Base-by-base conservation (phyloP, 495 filamentous ascomycete genomes). In the Evernia prunastri region DNA sequence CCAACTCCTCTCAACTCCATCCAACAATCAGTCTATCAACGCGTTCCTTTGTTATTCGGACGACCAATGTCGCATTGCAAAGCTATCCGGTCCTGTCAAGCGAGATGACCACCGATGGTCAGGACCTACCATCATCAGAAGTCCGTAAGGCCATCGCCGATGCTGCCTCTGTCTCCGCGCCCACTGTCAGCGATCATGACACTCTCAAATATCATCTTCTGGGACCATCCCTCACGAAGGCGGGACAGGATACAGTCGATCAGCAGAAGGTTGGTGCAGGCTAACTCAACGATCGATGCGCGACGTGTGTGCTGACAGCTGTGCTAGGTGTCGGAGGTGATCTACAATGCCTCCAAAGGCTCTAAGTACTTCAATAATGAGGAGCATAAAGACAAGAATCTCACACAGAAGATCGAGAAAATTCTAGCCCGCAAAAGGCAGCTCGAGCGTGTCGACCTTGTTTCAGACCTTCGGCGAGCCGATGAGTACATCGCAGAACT, bases 301-400 rank as follows among this genome's bases (percentile, higher is more conserved):
- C 10, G 23, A 33, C 13, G 1, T 25, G 0, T n/a, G 17, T 35
- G 59, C 63, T 68, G 39, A 68, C n/a, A 12, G 4, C 37, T 42
- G 58, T 27, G 47, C 54, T 61, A 89, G 85, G 89, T 96, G n/a
- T 93, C 92, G 0, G 91, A 97, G 73, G 86, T 99, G 63, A 99
- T 99, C 58, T 97, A 96, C 76, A 90, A 95, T 74, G 92, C 94
- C 17, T 96, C 91, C 17, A 96, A 92, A 73, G 95, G 95, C 31
- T 96, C 91, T 63, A 97, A 96, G 72, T 99, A 89, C 78, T 99
- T 97, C 80, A 91, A 89, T 69, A 90, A 92, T 68, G 95, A 97
- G 71, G 89, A 96, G 72, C 79, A 75, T 59, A 84, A 85, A 65
- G 95, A 97, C 78, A 86, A 86, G 67, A 82, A 84, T 58, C 84